Conservation (phyloP, 345 rosid species). For the Corymbia maculata region DNA sequence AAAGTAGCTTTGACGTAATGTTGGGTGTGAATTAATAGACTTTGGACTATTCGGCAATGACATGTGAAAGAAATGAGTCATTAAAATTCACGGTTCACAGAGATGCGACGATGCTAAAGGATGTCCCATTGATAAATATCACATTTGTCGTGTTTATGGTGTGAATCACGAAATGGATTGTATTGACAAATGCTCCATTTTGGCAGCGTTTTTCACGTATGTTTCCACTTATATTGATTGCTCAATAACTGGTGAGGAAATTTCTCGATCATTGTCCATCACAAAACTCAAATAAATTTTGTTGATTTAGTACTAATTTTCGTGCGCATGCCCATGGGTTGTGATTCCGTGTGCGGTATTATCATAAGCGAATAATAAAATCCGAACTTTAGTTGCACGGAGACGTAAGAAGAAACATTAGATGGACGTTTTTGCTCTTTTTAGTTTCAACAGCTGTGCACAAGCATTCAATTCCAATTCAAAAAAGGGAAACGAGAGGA, state of each 20-base stretch:
- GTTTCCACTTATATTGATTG: not conserved
- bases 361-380: not conserved
- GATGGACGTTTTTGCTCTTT: not conserved
- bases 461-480: not conserved
- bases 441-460: no score
- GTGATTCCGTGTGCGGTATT: accelerated
- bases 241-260: not conserved
- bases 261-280: not conserved
- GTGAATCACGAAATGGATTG: not conserved
- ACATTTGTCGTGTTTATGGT: no score
- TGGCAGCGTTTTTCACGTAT: not conserved
- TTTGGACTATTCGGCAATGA: not conserved
- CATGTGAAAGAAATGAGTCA: accelerated
- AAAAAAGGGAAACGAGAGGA: not conserved
- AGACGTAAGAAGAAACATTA: not conserved
- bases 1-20: no score
- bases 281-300: not conserved
- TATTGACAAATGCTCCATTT: accelerated
- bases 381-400: no score
- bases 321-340: not conserved
- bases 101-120: accelerated
- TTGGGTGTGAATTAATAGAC: not conserved
- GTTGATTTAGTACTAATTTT: not conserved
- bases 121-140: accelerated
- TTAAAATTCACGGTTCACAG: not conserved